phyloP scores from a whole-genome alignment of 1,284 basidiomycete species.

The Stereum hirsutum region DNA sequence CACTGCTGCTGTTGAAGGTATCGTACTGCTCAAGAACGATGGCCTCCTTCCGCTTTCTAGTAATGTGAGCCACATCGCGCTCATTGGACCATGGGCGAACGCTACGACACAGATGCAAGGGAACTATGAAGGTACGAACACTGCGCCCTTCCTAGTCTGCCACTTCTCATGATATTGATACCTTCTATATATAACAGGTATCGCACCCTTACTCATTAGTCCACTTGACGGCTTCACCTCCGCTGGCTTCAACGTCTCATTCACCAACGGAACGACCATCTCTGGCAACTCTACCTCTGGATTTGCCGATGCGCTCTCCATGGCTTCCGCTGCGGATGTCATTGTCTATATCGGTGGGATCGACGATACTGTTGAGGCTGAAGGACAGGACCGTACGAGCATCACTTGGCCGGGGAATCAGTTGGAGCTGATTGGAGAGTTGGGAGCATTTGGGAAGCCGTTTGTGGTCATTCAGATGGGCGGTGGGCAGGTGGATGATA shows the following conservation, averaged over 20 bases:
- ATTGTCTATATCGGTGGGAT: slow-evolving; percentile 39
- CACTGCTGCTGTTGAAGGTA: slow-evolving; percentile 39
- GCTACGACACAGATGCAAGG: slow-evolving; percentile 47
- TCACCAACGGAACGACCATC: slow-evolving; percentile 31
- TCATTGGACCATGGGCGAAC: slow-evolving; percentile 48
- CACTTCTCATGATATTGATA: too few relatives aligned
- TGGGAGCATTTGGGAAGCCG: slow-evolving; percentile 37
- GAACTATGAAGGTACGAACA: slow-evolving; percentile 44
- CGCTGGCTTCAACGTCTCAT: slow-evolving; percentile 37
- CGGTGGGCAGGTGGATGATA: slow-evolving; percentile 44
- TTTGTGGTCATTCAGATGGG: slow-evolving; percentile 46
- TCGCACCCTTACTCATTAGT: slow-evolving; percentile 43
- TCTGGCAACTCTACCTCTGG: slow-evolving; percentile 28
- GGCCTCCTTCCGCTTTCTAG: slow-evolving; percentile 37
- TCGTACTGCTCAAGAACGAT: slow-evolving; percentile 49
- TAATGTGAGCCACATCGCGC: slow-evolving; percentile 33
- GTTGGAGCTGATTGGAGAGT: slow-evolving; percentile 35
- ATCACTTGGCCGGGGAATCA: slow-evolving; percentile 50
- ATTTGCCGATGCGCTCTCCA: slow-evolving; percentile 28
- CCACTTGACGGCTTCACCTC: slow-evolving; percentile 37
- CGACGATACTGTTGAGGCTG: slow-evolving; percentile 39
- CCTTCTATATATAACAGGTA: too few relatives aligned
- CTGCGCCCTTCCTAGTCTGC: slow-evolving; percentile 44
- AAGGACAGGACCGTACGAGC: slow-evolving; percentile 37
- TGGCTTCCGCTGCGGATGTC: slow-evolving; percentile 20